A percentile compares a stretch with the other conserved stretches of the same genome.
These are phyloP conservation scores for Boletus rex-veris DNA, from an alignment of 768 basidiomycete genomes.

Conservation along the genomic window DNA sequence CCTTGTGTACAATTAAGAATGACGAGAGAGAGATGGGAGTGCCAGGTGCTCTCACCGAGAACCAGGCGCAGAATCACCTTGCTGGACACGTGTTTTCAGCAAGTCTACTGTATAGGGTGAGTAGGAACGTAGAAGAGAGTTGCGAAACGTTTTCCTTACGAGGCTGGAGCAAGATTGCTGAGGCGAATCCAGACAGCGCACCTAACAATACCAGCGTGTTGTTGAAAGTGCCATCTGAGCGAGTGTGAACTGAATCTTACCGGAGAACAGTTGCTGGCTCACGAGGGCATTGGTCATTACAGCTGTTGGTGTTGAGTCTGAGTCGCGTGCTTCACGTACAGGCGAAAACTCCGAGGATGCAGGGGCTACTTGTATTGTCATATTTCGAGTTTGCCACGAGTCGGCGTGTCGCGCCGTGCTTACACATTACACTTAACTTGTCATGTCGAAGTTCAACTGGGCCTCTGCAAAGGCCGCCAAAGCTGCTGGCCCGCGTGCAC, in stretches of 20 bases:
- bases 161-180: constrained; percentile 73
- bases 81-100: constrained; percentile 89
- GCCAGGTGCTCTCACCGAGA: constrained; percentile 34
- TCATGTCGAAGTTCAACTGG: constrained; percentile 39
- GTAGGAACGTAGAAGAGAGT: background rate
- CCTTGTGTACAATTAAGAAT: constrained; percentile 15
- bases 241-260: constrained; percentile 5
- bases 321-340: no score
- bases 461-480: constrained; percentile 57
- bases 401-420: no score
- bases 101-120: constrained; percentile 61
- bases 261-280: constrained; percentile 30
- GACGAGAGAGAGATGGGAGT: background rate
- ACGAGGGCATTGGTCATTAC: constrained; percentile 26
- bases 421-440: no score
- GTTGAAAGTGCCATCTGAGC: background rate
- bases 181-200: constrained; percentile 74
- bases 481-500: constrained; percentile 52
- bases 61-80: constrained; percentile 53
- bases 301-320: background rate
- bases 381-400: no score
- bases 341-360: no score
- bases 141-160: constrained; percentile 41
- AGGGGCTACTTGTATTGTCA: no score
- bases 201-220: constrained; percentile 38